These are phyloP conservation scores for Antitrichia curtipendula DNA, from an alignment of 225 moss, liverwort and hornwort species.

Conservation along the genomic window DNA sequence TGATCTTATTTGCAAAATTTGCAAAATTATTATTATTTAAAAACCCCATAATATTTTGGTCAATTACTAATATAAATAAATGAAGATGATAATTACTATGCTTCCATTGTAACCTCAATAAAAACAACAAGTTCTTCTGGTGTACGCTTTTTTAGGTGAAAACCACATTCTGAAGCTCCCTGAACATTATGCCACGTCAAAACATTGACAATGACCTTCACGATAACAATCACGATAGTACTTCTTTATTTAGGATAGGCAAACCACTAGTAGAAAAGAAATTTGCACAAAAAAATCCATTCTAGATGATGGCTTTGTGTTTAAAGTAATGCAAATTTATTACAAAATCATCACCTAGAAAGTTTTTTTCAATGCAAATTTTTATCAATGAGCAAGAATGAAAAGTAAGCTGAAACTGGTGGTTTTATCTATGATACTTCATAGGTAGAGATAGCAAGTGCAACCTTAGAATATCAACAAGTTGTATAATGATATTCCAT, in stretches of 20 bases:
- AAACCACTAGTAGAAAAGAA: background rate
- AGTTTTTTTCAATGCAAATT: rapidly evolving
- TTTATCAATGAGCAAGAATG: background rate
- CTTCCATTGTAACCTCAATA: slow-evolving; percentile 28
- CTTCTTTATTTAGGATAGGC: rapidly evolving
- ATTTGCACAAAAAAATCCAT: rapidly evolving
- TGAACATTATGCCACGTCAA: background rate
- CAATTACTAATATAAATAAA: background rate
- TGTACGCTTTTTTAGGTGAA: slow-evolving; percentile 49
- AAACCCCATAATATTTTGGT: rapidly evolving
- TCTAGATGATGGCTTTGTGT: background rate
- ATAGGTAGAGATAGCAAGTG: rapidly evolving
- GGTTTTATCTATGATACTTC: background rate
- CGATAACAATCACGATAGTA: background rate
- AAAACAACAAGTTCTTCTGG: slow-evolving; percentile 45
- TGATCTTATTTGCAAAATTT: too few relatives aligned
- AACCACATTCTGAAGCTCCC: slow-evolving; percentile 96
- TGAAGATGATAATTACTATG: background rate
- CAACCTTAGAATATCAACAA: background rate
- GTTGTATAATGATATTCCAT: background rate
- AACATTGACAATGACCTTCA: background rate
- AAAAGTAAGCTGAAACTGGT: background rate
- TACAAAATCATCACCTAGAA: rapidly evolving
- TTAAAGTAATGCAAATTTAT: rapidly evolving
- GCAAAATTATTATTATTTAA: too few relatives aligned